phyloP scores from a whole-genome alignment of 164 flowering plant genomes.

The Magnolia kwangsiensis region DNA sequence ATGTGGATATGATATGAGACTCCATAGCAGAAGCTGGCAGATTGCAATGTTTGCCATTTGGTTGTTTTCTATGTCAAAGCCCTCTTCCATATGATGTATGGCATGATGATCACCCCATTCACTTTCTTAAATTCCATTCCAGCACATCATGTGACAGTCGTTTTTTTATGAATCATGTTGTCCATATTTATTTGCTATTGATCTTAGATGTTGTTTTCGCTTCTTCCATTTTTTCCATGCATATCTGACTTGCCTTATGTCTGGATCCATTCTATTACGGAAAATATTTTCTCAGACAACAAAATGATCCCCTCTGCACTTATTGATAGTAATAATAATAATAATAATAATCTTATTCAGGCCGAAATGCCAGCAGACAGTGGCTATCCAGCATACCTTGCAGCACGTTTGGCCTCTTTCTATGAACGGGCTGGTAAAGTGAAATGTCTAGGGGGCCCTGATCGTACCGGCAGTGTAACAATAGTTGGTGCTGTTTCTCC shows the following conservation, averaged over 20 bases:
- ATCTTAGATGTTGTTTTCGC: no score
- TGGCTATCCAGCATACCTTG: slow-evolving; percentile 99
- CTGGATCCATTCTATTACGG: neutral
- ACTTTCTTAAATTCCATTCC: no score
- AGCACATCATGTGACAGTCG: no score
- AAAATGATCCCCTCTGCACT: slow-evolving; percentile 1
- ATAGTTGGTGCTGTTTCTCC: slow-evolving; percentile 99
- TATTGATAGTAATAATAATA: neutral
- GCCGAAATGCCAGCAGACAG: slow-evolving; percentile 98
- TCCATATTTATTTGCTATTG: no score
- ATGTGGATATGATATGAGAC: no score
- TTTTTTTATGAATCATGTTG: no score
- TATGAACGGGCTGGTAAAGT: slow-evolving; percentile 99
- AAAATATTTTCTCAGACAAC: neutral
- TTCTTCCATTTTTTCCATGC: no score
- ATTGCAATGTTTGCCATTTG: no score
- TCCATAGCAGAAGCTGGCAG: no score
- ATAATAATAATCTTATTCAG: slow-evolving; percentile 34
- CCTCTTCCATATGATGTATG: no score
- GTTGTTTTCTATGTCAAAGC: no score
- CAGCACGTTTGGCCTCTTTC: slow-evolving; percentile 96
- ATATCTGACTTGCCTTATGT: neutral
- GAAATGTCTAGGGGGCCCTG: slow-evolving; percentile 96
- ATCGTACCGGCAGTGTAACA: slow-evolving; percentile 97
- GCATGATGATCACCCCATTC: no score